Percentiles rank a stretch among this genome's conserved stretches.
Evolutionary conservation across 495 filamentous ascomycete species (phyloP).

Genomic region (Mycothermus thermophilus): DNA sequence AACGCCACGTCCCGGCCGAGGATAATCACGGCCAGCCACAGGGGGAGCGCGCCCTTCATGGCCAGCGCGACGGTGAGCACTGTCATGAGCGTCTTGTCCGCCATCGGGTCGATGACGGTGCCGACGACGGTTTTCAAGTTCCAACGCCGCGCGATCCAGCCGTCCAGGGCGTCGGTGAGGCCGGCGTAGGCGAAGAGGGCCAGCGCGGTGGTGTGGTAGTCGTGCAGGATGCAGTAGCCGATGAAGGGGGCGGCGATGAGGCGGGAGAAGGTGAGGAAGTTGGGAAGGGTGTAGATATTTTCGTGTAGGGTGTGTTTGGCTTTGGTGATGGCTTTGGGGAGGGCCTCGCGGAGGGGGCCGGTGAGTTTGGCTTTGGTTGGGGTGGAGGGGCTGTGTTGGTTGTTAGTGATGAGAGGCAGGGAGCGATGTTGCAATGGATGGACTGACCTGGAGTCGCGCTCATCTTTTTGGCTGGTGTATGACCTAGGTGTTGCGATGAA

Average conservation of each 20-base stretch:
- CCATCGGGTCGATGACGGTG: constrained; percentile 93
- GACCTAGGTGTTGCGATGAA: too few species aligned
- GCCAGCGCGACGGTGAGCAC: constrained; percentile 73
- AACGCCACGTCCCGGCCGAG: constrained; percentile 81
- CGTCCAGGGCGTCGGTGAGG: constrained; percentile 81
- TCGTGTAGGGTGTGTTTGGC: constrained; percentile 41
- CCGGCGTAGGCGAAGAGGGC: constrained; percentile 83
- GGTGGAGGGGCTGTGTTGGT: neutral
- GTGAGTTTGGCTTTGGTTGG: constrained; percentile 3
- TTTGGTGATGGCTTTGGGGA: constrained; percentile 34
- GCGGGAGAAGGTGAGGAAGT: constrained; percentile 78
- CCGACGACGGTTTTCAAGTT: constrained; percentile 87
- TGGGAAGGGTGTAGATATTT: constrained; percentile 93
- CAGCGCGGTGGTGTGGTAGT: constrained; percentile 64
- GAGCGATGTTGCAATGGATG: too few species aligned
- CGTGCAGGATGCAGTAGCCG: constrained; percentile 77
- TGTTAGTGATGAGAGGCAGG: too few species aligned
- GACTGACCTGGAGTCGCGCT: too few species aligned
- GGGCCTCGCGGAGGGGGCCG: constrained; percentile 19
- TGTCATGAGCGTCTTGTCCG: constrained; percentile 92
- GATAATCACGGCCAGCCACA: constrained; percentile 79
- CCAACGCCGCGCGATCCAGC: constrained; percentile 78
- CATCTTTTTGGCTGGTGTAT: too few species aligned
- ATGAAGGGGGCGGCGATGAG: constrained; percentile 72
- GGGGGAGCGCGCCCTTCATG: constrained; percentile 62